These are phyloP conservation scores for Leishmania lainsoni DNA, from an alignment of 208 protist genomes.

Conservation along the genomic window DNA sequence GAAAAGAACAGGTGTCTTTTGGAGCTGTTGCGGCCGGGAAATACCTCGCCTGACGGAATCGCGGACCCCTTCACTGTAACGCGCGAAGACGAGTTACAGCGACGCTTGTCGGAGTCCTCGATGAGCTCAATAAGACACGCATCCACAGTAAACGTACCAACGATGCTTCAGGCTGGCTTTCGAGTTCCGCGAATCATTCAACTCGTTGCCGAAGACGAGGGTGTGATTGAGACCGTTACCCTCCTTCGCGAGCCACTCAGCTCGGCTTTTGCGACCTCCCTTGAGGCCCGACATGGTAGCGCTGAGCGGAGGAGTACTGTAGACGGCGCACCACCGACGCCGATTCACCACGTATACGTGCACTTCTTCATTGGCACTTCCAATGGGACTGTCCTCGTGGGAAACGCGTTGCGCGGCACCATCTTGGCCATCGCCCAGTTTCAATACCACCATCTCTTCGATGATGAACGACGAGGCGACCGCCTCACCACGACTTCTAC, in stretches of 20 bases:
- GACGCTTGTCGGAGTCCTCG: slow-evolving; percentile 1
- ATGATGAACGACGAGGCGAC: slow-evolving; percentile 7
- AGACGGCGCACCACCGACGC: background rate
- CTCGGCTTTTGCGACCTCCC: background rate
- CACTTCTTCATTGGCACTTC: slow-evolving; percentile 88
- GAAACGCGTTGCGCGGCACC: slow-evolving; percentile 78
- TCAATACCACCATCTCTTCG: slow-evolving; percentile 35
- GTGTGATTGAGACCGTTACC: slow-evolving; percentile 60
- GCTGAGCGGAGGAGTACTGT: background rate
- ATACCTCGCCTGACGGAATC: background rate
- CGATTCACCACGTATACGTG: slow-evolving; percentile 44
- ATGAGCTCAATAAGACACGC: background rate
- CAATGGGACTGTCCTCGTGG: slow-evolving; percentile 76
- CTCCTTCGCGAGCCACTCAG: slow-evolving; percentile 46
- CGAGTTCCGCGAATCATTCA: slow-evolving; percentile 56
- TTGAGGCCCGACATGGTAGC: slow-evolving; percentile 2
- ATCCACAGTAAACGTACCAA: background rate
- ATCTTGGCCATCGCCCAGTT: slow-evolving; percentile 79
- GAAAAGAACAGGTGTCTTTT: slow-evolving; percentile 60
- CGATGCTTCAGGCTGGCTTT: slow-evolving; percentile 41
- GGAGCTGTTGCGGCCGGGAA: slow-evolving; percentile 42
- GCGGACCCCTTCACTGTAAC: background rate
- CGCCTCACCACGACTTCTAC: slow-evolving; percentile 15
- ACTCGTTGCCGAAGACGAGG: slow-evolving; percentile 67
- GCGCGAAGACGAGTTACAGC: slow-evolving; percentile 1